These are phyloP conservation scores for Collariella sp. DNA, from an alignment of 495 filamentous ascomycete genomes.

Conservation along the genomic window DNA sequence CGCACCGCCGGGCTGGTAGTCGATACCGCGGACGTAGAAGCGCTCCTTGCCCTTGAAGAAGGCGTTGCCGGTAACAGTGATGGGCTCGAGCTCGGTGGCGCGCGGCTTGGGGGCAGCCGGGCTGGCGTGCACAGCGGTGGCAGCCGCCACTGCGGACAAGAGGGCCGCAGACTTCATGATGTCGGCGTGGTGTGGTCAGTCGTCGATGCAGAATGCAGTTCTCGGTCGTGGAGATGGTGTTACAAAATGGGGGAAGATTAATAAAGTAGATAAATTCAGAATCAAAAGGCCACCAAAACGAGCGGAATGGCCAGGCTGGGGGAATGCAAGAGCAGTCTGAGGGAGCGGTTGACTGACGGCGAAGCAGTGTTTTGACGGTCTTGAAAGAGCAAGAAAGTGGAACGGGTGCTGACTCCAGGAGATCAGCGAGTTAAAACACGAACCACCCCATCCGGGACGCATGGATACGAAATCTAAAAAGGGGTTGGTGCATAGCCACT, in stretches of 20 bases:
- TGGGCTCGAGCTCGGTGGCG: slow-evolving; percentile 28
- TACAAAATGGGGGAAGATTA: neutral
- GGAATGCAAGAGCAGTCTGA: slow-evolving; percentile 4
- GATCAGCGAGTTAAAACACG: slow-evolving; percentile 5
- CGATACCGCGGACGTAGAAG: slow-evolving; percentile 93
- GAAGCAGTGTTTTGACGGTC: slow-evolving; percentile 3
- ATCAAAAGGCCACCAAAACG: slow-evolving; percentile 24
- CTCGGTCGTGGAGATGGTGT: neutral
- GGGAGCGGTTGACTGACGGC: slow-evolving; percentile 17
- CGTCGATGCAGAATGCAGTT: neutral
- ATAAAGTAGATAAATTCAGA: neutral
- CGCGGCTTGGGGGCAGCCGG: slow-evolving; percentile 51
- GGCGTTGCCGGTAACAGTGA: slow-evolving; percentile 46
- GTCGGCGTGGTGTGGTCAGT: neutral
- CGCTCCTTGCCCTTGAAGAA: slow-evolving; percentile 78
- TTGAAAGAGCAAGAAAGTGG: neutral
- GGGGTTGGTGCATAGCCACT: slow-evolving; percentile 20
- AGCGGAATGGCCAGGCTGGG: slow-evolving; percentile 16
- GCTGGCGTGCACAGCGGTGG: slow-evolving; percentile 45
- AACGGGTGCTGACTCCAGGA: neutral
- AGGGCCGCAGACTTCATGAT: slow-evolving; percentile 49
- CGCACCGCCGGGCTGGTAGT: slow-evolving; percentile 91
- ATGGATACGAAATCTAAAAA: slow-evolving; percentile 9
- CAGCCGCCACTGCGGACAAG: slow-evolving; percentile 46
- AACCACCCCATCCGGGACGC: slow-evolving; percentile 1